Percentiles rank a stretch among this genome's conserved stretches.
Conservation (phyloP, 345 rosid genomes). For the Excoecaria cochinchinensis region DNA sequence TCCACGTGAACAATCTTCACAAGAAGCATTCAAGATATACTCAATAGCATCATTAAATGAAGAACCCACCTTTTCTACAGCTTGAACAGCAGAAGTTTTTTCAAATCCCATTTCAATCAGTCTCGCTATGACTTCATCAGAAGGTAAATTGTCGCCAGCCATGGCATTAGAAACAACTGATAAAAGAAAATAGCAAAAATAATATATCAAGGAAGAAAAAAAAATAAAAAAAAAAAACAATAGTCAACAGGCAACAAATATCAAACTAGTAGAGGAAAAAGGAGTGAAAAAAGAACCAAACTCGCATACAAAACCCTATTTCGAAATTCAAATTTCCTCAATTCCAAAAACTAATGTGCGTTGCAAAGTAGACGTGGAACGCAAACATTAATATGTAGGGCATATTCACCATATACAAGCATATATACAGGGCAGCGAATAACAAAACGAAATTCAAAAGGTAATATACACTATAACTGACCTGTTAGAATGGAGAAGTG, state of each 20-base stretch:
- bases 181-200: neutral
- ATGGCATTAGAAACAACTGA: constrained; percentile 15
- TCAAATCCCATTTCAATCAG: constrained; percentile 79
- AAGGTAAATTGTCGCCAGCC: constrained; percentile 30
- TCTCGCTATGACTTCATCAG: constrained; percentile 38
- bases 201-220: too few relatives aligned
- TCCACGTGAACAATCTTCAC: constrained; percentile 22
- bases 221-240: neutral
- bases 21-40: constrained; percentile 45
- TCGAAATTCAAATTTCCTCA: neutral
- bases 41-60: constrained; percentile 53
- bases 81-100: constrained; percentile 43
- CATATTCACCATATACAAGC: too few relatives aligned
- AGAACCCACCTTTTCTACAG: constrained; percentile 61
- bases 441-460: too few relatives aligned
- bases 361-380: neutral
- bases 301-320: neutral
- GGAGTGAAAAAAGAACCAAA: neutral
- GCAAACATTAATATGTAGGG: neutral
- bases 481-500: neutral
- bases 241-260: neutral
- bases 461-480: neutral
- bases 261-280: neutral
- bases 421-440: too few relatives aligned
- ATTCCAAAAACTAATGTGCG: neutral